Conservation (phyloP, 768 basidiomycete genomes). For the Infundibulicybe gibba region DNA sequence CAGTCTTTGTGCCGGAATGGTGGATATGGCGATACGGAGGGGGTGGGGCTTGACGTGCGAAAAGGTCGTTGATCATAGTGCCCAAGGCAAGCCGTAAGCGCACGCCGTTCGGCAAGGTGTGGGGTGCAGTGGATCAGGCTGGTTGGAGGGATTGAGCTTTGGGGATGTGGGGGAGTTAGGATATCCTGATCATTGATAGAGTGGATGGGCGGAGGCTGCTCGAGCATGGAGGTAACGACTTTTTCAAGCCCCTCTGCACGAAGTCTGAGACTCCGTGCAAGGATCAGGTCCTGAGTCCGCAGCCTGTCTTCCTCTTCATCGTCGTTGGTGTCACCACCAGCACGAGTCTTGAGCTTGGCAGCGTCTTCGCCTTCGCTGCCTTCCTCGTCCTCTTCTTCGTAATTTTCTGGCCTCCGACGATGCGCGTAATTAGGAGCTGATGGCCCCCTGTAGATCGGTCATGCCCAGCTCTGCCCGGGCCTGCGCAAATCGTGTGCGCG, state of each 20-base stretch:
- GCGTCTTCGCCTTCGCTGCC: slow-evolving; percentile 63
- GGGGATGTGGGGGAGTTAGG: slow-evolving; percentile 52
- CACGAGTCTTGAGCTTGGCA: slow-evolving; percentile 46
- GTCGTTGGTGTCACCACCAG: slow-evolving; percentile 36
- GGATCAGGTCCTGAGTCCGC: slow-evolving; percentile 53
- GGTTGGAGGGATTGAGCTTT: slow-evolving; percentile 30
- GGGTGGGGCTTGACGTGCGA: slow-evolving; percentile 65
- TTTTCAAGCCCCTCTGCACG: slow-evolving; percentile 83
- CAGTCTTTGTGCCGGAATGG: slow-evolving; percentile 16
- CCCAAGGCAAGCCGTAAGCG: slow-evolving; percentile 72
- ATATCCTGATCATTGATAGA: slow-evolving; percentile 53
- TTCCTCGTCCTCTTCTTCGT: slow-evolving; percentile 69
- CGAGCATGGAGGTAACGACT: slow-evolving; percentile 77
- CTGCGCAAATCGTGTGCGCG: slow-evolving; percentile 76
- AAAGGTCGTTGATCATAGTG: slow-evolving; percentile 79
- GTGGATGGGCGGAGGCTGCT: slow-evolving; percentile 67
- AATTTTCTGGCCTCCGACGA: slow-evolving; percentile 69
- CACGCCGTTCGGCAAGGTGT: slow-evolving; percentile 77
- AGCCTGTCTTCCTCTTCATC: slow-evolving; percentile 59
- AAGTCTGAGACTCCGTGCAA: slow-evolving; percentile 63
- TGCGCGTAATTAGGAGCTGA: slow-evolving; percentile 57
- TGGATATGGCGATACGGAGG: slow-evolving; percentile 38
- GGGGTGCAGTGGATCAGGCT: slow-evolving; percentile 36
- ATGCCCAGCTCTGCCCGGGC: slow-evolving; percentile 83
- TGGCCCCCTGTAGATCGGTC: slow-evolving; percentile 76